These are phyloP conservation scores for Lyophyllum semitale DNA, from an alignment of 768 basidiomycete species.

Conservation along the genomic window DNA sequence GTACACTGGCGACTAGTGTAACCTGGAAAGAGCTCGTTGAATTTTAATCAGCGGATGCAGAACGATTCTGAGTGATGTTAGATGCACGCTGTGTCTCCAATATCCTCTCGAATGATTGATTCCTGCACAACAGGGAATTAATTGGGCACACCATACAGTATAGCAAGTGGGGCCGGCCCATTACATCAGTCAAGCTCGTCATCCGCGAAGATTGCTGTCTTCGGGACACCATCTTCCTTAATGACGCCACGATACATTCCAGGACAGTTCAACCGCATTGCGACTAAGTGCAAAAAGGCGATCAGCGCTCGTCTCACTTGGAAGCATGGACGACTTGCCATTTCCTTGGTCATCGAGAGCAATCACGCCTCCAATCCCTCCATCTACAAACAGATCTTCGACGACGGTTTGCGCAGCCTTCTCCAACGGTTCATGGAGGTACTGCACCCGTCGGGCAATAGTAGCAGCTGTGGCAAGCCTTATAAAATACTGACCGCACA, in stretches of 20 bases:
- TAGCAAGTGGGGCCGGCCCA: not conserved
- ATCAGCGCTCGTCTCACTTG: not conserved
- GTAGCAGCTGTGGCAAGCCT: conserved; percentile 66
- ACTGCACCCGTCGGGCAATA: conserved; percentile 67
- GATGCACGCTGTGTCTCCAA: not conserved
- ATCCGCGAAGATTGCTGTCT: conserved; percentile 78
- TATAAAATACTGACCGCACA: conserved; percentile 66
- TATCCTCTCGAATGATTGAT: not conserved
- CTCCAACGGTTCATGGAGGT: conserved; percentile 54
- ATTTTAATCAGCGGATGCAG: not conserved
- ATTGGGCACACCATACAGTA: not conserved
- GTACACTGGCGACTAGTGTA: not conserved
- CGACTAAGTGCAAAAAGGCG: conserved; percentile 42
- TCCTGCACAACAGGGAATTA: not conserved
- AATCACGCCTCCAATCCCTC: conserved; percentile 76
- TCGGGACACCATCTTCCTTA: conserved; percentile 63
- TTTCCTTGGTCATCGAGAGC: conserved; percentile 71
- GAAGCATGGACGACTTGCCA: conserved; percentile 38
- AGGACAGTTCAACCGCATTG: conserved; percentile 72
- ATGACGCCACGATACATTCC: conserved; percentile 87
- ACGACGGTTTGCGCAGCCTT: conserved; percentile 59
- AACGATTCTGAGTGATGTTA: not conserved
- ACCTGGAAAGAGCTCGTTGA: too few species aligned
- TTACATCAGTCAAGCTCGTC: conserved; percentile 42
- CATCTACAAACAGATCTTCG: conserved; percentile 55